These are phyloP conservation scores for Malassezia sp. DNA, from an alignment of 1,284 basidiomycete species.

Conservation along the genomic window DNA sequence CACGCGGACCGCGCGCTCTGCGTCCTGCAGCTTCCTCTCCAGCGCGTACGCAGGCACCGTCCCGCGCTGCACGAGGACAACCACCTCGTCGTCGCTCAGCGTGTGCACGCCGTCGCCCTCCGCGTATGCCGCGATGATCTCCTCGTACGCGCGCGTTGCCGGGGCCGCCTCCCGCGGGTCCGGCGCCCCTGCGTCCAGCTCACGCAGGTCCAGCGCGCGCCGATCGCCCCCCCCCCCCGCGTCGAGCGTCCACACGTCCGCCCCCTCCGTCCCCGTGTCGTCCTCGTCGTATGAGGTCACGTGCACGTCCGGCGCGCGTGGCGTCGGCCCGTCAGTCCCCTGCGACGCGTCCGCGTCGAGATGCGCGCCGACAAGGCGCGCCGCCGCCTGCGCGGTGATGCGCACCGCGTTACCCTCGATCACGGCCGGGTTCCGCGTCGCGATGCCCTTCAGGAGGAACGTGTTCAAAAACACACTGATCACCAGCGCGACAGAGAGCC, in stretches of 20 bases:
- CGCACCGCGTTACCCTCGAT: constrained; percentile 42
- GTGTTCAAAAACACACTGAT: constrained; percentile 85
- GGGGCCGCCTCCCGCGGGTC: constrained; percentile 17
- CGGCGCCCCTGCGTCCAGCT: too few relatives aligned
- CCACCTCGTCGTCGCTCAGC: constrained; percentile 83
- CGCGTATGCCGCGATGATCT: constrained; percentile 74
- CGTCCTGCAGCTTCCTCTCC: constrained; percentile 79
- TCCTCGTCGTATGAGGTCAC: too few relatives aligned
- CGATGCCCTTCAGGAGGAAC: constrained; percentile 70
- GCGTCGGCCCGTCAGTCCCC: not conserved
- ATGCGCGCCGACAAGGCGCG: constrained; percentile 43
- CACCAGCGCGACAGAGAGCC: constrained; percentile 79
- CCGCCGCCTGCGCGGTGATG: constrained; percentile 44
- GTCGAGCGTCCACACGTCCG: constrained; percentile 4
- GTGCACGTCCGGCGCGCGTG: not conserved
- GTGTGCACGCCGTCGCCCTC: constrained; percentile 56
- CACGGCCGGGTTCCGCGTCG: constrained; percentile 46
- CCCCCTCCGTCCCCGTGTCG: not conserved
- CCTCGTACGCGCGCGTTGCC: constrained; percentile 53
- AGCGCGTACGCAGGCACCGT: constrained; percentile 88
- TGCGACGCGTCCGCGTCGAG: constrained; percentile 14
- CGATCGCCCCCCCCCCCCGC: too few relatives aligned
- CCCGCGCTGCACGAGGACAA: constrained; percentile 75
- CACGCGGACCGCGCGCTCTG: constrained; percentile 74
- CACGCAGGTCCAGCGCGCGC: too few relatives aligned